Percentiles rank a stretch among this genome's conserved stretches.
phyloP scores from a whole-genome alignment of 805 yeast genomes.

The Zygotorulaspora chibaensis region DNA sequence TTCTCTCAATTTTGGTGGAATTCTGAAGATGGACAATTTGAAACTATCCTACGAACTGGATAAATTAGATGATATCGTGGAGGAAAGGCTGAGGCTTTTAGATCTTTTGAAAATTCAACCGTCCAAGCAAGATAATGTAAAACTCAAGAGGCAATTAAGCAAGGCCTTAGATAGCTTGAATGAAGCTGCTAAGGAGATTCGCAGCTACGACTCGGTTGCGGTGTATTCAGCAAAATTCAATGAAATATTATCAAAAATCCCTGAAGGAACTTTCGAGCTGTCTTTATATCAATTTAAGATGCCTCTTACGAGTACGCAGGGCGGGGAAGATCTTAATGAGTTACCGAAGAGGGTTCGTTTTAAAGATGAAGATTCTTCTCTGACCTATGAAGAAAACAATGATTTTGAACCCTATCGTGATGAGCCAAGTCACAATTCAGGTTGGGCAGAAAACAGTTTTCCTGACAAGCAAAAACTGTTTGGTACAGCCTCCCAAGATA shows the following conservation, averaged over 20 bases:
- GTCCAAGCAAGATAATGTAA: conserved; percentile 25
- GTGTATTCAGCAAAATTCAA: conserved; percentile 14
- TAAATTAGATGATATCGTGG: conserved; percentile 25
- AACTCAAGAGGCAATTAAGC: conserved; percentile 23
- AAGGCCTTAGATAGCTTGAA: conserved; percentile 16
- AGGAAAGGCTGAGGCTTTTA: conserved; percentile 29
- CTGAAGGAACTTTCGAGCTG: conserved; percentile 15
- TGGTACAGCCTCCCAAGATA: not conserved
- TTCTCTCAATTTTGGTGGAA: not conserved
- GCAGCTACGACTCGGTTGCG: conserved; percentile 9
- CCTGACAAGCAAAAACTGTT: conserved; percentile 5
- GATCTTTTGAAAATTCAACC: conserved; percentile 21
- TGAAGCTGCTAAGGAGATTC: conserved; percentile 5
- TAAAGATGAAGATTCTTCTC: conserved; percentile 20
- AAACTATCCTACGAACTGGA: conserved; percentile 29
- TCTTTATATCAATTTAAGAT: conserved; percentile 13
- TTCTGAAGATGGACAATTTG: conserved; percentile 19
- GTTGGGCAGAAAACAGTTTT: not conserved
- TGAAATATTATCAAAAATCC: conserved; percentile 13
- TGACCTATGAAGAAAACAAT: conserved; percentile 6
- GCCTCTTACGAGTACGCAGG: conserved; percentile 1
- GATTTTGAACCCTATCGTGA: conserved; percentile 27
- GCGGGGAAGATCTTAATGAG: not conserved
- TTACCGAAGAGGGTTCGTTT: conserved; percentile 24
- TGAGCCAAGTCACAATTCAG: conserved; percentile 6